phyloP scores from a whole-genome alignment of 1,139 yeast genomes.

The Pichia sp. region DNA sequence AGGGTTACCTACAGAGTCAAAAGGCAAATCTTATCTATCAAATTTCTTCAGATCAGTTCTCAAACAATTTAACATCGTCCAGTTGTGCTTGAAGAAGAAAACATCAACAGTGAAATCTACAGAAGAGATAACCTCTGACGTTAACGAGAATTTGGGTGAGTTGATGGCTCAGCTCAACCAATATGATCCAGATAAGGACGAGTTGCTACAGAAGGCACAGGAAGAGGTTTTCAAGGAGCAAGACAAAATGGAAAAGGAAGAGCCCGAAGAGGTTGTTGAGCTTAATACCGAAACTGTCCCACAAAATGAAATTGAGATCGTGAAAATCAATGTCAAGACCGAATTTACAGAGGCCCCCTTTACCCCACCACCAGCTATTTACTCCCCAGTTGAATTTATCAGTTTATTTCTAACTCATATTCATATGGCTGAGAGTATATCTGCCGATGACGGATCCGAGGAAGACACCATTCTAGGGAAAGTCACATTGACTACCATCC shows the following conservation, averaged over 20 bases:
- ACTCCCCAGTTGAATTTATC: too few relatives aligned
- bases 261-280: not conserved
- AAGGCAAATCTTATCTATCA: too few relatives aligned
- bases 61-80: too few relatives aligned
- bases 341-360: too few relatives aligned
- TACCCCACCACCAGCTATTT: too few relatives aligned
- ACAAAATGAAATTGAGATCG: not conserved
- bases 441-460: not conserved
- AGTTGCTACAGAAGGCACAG: slow-evolving; percentile 16
- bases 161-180: slow-evolving; percentile 20
- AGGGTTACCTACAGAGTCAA: too few relatives aligned
- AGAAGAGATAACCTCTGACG: slow-evolving; percentile 19
- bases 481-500: slow-evolving; percentile 57
- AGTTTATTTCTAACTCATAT: slow-evolving; percentile 57
- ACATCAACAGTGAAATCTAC: slow-evolving; percentile 19
- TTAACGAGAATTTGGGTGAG: slow-evolving; percentile 24
- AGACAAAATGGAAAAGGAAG: slow-evolving; percentile 3
- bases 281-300: not conserved
- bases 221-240: slow-evolving; percentile 8
- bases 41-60: too few relatives aligned
- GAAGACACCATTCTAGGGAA: slow-evolving; percentile 13
- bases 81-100: too few relatives aligned
- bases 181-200: slow-evolving; percentile 23
- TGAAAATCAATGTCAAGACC: too few relatives aligned
- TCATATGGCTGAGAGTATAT: slow-evolving; percentile 37